Evolutionary conservation across 2,329 filamentous ascomycete species (phyloP).

Genomic region (Chaetomium olivaceum): DNA sequence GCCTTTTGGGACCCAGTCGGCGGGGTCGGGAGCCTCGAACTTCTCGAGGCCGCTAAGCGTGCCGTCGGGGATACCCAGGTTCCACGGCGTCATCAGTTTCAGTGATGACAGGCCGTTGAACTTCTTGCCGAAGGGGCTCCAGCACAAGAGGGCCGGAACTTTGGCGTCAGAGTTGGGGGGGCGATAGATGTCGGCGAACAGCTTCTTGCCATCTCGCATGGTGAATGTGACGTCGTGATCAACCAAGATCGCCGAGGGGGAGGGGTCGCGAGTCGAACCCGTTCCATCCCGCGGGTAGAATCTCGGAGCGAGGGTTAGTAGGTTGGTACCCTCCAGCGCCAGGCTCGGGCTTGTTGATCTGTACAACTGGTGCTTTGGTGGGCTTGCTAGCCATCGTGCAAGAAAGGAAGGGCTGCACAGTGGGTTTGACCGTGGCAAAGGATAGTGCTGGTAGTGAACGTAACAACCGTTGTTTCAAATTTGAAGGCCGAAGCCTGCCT

Average conservation of each 20-base stretch:
- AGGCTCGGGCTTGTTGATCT: conserved; percentile 4
- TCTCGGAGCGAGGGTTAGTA: conserved; percentile 4
- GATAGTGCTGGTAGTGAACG: neutral
- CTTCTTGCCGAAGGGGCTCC: conserved; percentile 13
- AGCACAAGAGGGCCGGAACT: conserved; percentile 10
- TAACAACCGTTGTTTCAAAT: neutral
- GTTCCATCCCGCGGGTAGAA: conserved; percentile 12
- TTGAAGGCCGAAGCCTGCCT: neutral
- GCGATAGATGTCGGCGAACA: conserved; percentile 14
- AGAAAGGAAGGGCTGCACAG: neutral
- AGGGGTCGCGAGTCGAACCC: conserved; percentile 13
- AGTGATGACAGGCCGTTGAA: conserved; percentile 5
- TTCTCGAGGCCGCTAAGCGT: conserved; percentile 13
- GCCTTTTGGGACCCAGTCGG: conserved; percentile 9
- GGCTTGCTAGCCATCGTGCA: neutral
- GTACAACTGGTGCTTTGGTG: conserved; percentile 1
- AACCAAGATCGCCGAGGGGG: conserved; percentile 4
- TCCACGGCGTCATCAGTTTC: conserved; percentile 11
- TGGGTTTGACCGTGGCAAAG: neutral
- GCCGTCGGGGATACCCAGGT: conserved; percentile 9
- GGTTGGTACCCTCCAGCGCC: conserved; percentile 7
- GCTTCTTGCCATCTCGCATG: conserved; percentile 11
- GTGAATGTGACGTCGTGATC: conserved; percentile 9
- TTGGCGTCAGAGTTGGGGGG: conserved; percentile 7
- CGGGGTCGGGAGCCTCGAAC: conserved; percentile 12